A percentile compares a stretch with the other conserved stretches of the same genome.
These are phyloP conservation scores for Populus hybrid DNA, from an alignment of 441 rosid genomes.

Conservation along the genomic window DNA sequence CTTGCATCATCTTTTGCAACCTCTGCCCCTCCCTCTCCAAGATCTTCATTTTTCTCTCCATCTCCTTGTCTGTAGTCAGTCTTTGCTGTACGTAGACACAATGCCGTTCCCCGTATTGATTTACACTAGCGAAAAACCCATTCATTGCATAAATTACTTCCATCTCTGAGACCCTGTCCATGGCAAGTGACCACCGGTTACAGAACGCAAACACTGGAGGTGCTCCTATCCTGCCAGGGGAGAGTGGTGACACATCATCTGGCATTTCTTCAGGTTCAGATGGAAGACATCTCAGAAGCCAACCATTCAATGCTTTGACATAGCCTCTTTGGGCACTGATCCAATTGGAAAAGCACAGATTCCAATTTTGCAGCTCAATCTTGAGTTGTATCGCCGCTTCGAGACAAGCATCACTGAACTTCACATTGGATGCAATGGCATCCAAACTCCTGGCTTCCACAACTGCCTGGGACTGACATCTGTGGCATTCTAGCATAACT, in stretches of 20 bases:
- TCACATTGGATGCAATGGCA: slow-evolving; percentile 44
- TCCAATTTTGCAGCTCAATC: slow-evolving; percentile 69
- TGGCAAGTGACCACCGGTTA: slow-evolving; percentile 72
- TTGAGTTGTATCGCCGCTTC: slow-evolving; percentile 63
- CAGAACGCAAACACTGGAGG: slow-evolving; percentile 77
- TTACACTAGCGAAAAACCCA: slow-evolving; percentile 43
- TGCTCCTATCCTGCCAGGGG: slow-evolving; percentile 64
- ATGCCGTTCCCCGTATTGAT: slow-evolving; percentile 65
- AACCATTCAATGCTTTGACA: slow-evolving; percentile 62
- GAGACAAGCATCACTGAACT: slow-evolving; percentile 49
- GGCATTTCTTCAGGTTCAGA: slow-evolving; percentile 60
- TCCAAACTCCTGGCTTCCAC: slow-evolving; percentile 58
- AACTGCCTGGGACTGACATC: slow-evolving; percentile 56
- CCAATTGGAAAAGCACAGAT: slow-evolving; percentile 62
- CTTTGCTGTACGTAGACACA: slow-evolving; percentile 39
- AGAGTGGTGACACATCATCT: slow-evolving; percentile 53
- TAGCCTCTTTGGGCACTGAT: slow-evolving; percentile 60
- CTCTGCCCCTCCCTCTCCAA: slow-evolving; percentile 70
- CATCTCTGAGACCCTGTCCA: slow-evolving; percentile 63
- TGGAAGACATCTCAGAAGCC: slow-evolving; percentile 74
- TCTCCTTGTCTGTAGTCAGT: slow-evolving; percentile 49
- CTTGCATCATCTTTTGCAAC: slow-evolving; percentile 67
- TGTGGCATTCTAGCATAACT: slow-evolving; percentile 78
- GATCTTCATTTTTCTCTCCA: slow-evolving; percentile 48
- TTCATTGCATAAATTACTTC: slow-evolving; percentile 67